Evolutionary conservation across 1,284 basidiomycete species (phyloP).

Genomic region (Fereydounia khargensis): DNA sequence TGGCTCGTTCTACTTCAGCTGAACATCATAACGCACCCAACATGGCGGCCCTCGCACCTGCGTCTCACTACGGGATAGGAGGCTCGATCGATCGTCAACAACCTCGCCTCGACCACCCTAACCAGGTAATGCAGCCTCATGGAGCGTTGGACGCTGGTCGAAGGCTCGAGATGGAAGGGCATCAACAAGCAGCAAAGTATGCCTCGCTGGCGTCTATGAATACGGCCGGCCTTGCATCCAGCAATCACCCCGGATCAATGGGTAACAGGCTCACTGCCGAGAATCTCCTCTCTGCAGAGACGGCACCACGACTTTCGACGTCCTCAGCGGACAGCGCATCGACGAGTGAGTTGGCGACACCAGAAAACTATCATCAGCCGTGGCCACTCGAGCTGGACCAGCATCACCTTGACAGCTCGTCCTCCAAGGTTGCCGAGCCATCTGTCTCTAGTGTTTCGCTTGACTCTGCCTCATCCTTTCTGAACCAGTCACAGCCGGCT

Average conservation of each 20-base stretch:
- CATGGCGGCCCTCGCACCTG: background rate
- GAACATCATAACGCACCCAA: background rate
- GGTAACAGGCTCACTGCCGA: slow-evolving; percentile 1
- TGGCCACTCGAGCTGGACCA: slow-evolving; percentile 1
- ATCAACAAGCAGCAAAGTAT: slow-evolving; percentile 5
- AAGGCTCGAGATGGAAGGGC: background rate
- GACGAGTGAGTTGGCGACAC: slow-evolving; percentile 31
- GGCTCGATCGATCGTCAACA: background rate
- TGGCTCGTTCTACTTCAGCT: no score
- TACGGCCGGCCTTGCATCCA: background rate
- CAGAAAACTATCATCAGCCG: slow-evolving; percentile 19
- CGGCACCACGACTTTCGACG: slow-evolving; percentile 33
- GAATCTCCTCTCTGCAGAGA: slow-evolving; percentile 4
- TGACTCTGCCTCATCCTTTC: no score
- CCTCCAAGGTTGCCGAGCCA: background rate
- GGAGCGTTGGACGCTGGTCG: no score
- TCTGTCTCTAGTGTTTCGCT: background rate
- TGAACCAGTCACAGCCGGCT: no score
- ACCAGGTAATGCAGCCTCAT: background rate
- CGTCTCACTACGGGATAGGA: background rate
- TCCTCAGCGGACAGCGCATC: slow-evolving; percentile 32
- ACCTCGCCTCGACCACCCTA: background rate
- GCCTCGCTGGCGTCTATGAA: background rate
- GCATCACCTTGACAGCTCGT: background rate
- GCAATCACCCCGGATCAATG: background rate